These are phyloP conservation scores for Mycena citricolor DNA, from an alignment of 1,284 basidiomycete species.

Conservation along the genomic window DNA sequence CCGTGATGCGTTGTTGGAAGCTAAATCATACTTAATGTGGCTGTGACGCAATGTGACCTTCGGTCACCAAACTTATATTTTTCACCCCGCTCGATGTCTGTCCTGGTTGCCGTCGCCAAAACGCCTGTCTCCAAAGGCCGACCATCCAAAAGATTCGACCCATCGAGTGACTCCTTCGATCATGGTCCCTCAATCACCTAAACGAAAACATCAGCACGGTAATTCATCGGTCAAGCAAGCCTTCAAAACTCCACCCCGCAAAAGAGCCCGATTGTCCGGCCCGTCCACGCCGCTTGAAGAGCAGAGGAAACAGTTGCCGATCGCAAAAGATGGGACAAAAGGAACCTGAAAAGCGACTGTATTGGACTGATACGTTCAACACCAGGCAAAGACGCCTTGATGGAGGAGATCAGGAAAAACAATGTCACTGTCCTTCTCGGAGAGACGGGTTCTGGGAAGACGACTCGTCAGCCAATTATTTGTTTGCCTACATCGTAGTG, in stretches of 20 bases:
- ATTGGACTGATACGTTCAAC: background rate
- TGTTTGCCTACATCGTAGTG: constrained; percentile 19
- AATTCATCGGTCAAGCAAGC: no score
- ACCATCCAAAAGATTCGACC: no score
- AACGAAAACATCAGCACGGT: no score
- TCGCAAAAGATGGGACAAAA: constrained; percentile 20
- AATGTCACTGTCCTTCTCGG: constrained; percentile 97
- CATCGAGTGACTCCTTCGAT: no score
- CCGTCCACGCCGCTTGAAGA: constrained; percentile 12
- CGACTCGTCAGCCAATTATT: constrained; percentile 51
- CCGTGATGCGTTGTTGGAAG: no score
- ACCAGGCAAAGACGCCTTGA: constrained; percentile 20
- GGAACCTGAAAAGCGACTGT: constrained; percentile 12
- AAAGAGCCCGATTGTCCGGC: constrained; percentile 15
- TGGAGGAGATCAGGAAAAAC: constrained; percentile 71
- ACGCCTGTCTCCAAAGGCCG: no score
- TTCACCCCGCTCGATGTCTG: no score
- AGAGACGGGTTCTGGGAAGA: constrained; percentile 98
- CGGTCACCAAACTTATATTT: no score
- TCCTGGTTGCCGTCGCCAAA: no score
- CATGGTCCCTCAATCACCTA: no score
- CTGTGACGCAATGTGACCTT: no score
- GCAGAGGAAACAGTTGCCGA: constrained; percentile 20
- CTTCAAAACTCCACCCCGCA: constrained; percentile 19
- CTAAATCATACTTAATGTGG: no score